A percentile compares a stretch with the other conserved stretches of the same genome.
Evolutionary conservation across 2,329 filamentous ascomycete species (phyloP).

Genomic region (Cladosporium sp.): DNA sequence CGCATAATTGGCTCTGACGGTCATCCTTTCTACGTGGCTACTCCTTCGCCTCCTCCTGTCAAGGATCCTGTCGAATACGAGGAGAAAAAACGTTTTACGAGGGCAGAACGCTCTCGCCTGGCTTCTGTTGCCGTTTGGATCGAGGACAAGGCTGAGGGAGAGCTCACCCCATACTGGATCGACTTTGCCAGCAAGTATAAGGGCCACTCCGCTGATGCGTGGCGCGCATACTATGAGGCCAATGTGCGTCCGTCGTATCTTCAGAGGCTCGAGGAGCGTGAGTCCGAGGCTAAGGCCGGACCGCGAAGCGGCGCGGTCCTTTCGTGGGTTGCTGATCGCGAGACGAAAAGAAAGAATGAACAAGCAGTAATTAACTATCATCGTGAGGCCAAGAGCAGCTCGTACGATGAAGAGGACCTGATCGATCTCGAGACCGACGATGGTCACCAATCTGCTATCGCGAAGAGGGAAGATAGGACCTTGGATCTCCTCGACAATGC

Average conservation of each 20-base stretch:
- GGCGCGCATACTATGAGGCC: conserved; percentile 22
- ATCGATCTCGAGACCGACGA: not conserved
- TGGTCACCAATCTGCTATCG: not conserved
- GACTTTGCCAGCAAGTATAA: conserved; percentile 13
- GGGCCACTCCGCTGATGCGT: conserved; percentile 19
- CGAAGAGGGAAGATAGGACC: too few species aligned
- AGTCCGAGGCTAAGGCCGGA: not conserved
- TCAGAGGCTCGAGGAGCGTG: not conserved
- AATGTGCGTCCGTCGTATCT: conserved; percentile 19
- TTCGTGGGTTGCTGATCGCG: not conserved
- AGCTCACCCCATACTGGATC: conserved; percentile 15
- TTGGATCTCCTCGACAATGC: too few species aligned
- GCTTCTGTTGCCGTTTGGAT: conserved; percentile 19
- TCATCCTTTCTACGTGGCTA: too few species aligned
- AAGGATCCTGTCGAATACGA: too few species aligned
- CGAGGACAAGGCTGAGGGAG: conserved; percentile 17
- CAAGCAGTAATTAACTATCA: not conserved
- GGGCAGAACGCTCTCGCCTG: conserved; percentile 21
- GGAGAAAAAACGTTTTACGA: too few species aligned
- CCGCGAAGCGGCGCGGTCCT: not conserved
- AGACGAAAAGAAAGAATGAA: not conserved
- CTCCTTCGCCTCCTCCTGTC: too few species aligned
- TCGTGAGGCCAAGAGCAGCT: not conserved
- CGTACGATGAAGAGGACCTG: not conserved
- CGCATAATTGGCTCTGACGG: too few species aligned